Evolutionary conservation across 202 grass and related monocot genomes (phyloP), one percentile per base, ranked within the genome.

Genomic region (Elaeis oleifera): DNA sequence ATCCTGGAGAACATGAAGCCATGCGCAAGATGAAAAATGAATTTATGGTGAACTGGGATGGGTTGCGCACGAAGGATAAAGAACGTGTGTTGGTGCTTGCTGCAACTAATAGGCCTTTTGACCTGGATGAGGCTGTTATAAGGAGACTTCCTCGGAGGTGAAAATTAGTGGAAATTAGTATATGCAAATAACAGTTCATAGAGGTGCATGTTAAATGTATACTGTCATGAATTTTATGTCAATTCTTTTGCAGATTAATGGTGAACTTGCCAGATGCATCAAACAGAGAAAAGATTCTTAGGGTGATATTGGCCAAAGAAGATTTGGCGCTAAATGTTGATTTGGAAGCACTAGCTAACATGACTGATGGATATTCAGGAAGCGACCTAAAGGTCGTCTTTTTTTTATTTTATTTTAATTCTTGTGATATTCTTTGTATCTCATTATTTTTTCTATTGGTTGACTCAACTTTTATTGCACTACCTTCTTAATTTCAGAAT

Each of bases 21-120:
- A 97, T 92, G 92, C 84, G 92, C 15, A 97, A 97, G 62, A 97
- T 97, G 92, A 97, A 97, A 78, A 96, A 96, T 53, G 92, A 97
- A 76, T 97, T 97, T 79, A 97, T 97, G 92, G 81, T 97, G 59
- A 97, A 97, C 60, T 97, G 92, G 92, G 92, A 97, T 83, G 92
- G 92, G 60, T 70, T 97, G 27, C 81, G 84, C 65, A 92, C 92
- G 28, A 97, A 92, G 80, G 92, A 79, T 80, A 92, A 81, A 77
- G 92, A 97, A 54, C 84, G 92, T 24, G 88, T 97, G 55, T 83
- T 97, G 74, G 92, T 97, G 65, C 88, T 97, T 81, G 88, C 92
- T 63, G 92, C 92, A 32, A 97, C 92, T 13, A 97, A 97, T 84
- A 87, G 92, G 61, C 92, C 92, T 26, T 97, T 97, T 85, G 92